phyloP scores from a whole-genome alignment of 495 filamentous ascomycete species.

The Rostrohypoxylon terebratum region DNA sequence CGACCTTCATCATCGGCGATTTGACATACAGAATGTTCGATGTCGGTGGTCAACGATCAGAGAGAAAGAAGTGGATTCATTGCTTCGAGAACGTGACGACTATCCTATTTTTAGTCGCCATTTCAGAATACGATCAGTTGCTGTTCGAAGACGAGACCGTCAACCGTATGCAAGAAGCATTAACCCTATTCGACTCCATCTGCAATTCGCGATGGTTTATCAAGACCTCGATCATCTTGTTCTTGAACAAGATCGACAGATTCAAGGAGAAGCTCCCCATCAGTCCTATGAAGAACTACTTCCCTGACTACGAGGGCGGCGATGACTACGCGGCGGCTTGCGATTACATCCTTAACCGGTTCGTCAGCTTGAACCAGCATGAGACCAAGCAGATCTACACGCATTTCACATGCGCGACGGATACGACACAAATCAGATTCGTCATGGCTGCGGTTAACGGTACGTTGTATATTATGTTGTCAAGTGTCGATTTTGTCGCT shows the following conservation, averaged over 20 bases:
- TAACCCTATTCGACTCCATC: slow-evolving; percentile 98
- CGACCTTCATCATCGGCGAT: slow-evolving; percentile 97
- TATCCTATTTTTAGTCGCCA: slow-evolving; percentile 97
- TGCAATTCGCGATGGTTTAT: slow-evolving; percentile 99
- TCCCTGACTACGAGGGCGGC: slow-evolving; percentile 97
- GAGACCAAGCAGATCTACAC: slow-evolving; percentile 99
- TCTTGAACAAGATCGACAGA: slow-evolving; percentile 99
- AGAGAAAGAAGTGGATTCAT: slow-evolving; percentile 99
- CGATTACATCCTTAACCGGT: slow-evolving; percentile 97
- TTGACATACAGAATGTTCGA: slow-evolving; percentile 99
- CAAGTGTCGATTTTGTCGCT: slow-evolving; percentile 33
- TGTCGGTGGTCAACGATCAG: slow-evolving; percentile 97
- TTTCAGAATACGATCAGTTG: slow-evolving; percentile 98
- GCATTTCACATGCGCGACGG: slow-evolving; percentile 98
- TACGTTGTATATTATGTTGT: slow-evolving; percentile 59
- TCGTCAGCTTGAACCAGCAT: slow-evolving; percentile 96
- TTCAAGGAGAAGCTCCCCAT: slow-evolving; percentile 99
- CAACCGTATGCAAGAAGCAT: slow-evolving; percentile 99
- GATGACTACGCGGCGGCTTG: slow-evolving; percentile 93
- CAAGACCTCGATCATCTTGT: slow-evolving; percentile 98
- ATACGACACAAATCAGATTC: slow-evolving; percentile 98
- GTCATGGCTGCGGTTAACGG: slow-evolving; percentile 99
- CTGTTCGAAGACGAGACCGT: slow-evolving; percentile 94
- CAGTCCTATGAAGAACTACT: slow-evolving; percentile 99
- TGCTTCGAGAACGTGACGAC: slow-evolving; percentile 99